Percentiles rank a stretch among this genome's conserved stretches.
Conservation (phyloP, 176 grass and related monocot species). For the Carex scoparia region DNA sequence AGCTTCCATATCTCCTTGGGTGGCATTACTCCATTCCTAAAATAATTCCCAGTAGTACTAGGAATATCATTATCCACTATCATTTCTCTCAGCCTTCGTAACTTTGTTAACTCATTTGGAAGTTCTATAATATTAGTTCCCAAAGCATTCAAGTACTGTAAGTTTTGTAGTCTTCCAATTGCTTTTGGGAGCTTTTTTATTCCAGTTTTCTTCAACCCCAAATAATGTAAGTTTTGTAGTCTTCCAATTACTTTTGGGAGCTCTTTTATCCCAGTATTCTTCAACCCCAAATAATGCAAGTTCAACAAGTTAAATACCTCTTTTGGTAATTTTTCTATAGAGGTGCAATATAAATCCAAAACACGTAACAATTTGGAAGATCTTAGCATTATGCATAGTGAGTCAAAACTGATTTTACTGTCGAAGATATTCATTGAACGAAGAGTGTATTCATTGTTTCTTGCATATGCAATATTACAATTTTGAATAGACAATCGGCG, state of each 20-base stretch:
- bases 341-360: constrained; percentile 7
- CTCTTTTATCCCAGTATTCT: constrained; percentile 5
- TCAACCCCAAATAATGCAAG: background rate
- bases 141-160: background rate
- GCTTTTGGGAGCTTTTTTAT: constrained; percentile 25
- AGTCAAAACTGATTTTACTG: background rate
- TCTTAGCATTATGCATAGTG: background rate
- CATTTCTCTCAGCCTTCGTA: background rate
- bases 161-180: background rate
- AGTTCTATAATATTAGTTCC: background rate
- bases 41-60: too few species aligned
- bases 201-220: constrained; percentile 29
- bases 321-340: constrained; percentile 16
- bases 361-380: constrained; percentile 20
- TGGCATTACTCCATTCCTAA: background rate
- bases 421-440: constrained; percentile 23
- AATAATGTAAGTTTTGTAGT: background rate
- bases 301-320: constrained; percentile 31
- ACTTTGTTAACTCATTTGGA: background rate
- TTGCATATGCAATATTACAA: constrained; percentile 14
- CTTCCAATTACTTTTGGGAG: constrained; percentile 26
- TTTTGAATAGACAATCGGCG: constrained; percentile 25
- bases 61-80: too few species aligned
- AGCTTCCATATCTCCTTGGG: background rate
- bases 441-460: background rate